Percentiles rank a stretch among this genome's conserved stretches.
phyloP scores from a whole-genome alignment of 2,329 filamentous ascomycete species.

The Aspergillus awamori region DNA sequence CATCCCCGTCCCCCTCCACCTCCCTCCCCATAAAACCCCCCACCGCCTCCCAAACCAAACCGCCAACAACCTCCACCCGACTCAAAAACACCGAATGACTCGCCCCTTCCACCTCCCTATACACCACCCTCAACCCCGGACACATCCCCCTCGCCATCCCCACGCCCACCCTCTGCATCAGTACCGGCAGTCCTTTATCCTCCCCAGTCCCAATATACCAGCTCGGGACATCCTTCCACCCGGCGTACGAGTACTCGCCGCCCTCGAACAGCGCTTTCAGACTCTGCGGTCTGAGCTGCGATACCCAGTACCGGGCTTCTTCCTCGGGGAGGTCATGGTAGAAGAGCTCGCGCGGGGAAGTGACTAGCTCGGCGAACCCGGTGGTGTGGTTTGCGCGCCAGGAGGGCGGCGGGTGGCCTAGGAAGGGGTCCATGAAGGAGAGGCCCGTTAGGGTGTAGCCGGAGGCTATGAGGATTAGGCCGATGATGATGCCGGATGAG shows the following conservation, averaged over 20 bases:
- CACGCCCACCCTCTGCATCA: constrained; percentile 44
- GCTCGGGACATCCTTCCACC: constrained; percentile 52
- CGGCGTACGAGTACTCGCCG: constrained; percentile 48
- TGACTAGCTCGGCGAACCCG: constrained; percentile 47
- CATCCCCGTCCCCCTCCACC: too few relatives aligned
- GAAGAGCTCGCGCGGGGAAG: constrained; percentile 46
- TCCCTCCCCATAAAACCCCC: constrained; percentile 27
- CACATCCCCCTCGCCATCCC: constrained; percentile 42
- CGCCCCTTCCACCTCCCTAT: constrained; percentile 45
- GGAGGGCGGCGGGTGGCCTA: constrained; percentile 47
- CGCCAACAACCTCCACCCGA: constrained; percentile 44
- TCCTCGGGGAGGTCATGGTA: constrained; percentile 54
- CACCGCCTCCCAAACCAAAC: constrained; percentile 44
- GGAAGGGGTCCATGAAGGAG: constrained; percentile 46
- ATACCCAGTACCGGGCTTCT: constrained; percentile 49
- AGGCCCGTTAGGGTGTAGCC: constrained; percentile 46
- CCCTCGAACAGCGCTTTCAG: constrained; percentile 52
- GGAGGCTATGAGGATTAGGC: constrained; percentile 50
- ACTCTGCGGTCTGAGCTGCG: constrained; percentile 46
- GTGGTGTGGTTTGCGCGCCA: constrained; percentile 47
- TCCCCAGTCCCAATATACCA: constrained; percentile 51
- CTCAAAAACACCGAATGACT: constrained; percentile 57
- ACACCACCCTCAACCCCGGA: constrained; percentile 30
- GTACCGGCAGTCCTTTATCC: constrained; percentile 46
- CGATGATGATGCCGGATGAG: constrained; percentile 46